Conservation (phyloP, 2,329 filamentous ascomycete genomes). For the Xylaria multiplex region DNA sequence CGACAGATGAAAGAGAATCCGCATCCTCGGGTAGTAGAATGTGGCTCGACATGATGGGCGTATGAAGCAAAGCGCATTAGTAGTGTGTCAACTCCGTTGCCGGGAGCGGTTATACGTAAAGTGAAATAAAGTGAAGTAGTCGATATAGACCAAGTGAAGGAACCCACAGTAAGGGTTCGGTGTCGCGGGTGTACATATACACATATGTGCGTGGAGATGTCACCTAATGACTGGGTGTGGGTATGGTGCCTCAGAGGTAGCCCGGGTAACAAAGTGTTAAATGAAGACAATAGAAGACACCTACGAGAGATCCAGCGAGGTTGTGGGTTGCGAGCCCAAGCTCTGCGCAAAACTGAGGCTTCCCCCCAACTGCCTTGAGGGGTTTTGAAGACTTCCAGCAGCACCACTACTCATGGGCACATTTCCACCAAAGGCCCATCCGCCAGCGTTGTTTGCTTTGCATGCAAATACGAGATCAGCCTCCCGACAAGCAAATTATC, state of each 20-base stretch:
- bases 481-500: slow-evolving; percentile 27
- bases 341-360: slow-evolving; percentile 75
- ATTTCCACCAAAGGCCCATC: slow-evolving; percentile 71
- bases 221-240: not conserved
- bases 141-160: slow-evolving; percentile 1
- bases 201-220: not conserved
- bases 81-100: not conserved
- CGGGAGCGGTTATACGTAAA: not conserved
- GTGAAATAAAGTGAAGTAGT: not conserved
- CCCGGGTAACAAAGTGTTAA: not conserved
- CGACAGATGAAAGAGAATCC: not conserved
- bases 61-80: slow-evolving; percentile 4
- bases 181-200: not conserved
- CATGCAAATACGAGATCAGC: slow-evolving; percentile 43
- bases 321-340: slow-evolving; percentile 69
- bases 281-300: slow-evolving; percentile 50
- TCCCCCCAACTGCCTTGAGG: slow-evolving; percentile 64
- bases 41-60: slow-evolving; percentile 22
- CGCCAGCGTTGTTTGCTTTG: slow-evolving; percentile 61
- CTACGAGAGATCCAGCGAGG: slow-evolving; percentile 72
- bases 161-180: not conserved
- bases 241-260: not conserved
- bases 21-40: not conserved
- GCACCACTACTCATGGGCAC: slow-evolving; percentile 68
- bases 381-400: slow-evolving; percentile 61